These are phyloP conservation scores for Apiospora pterosperma DNA, from an alignment of 2,329 filamentous ascomycete species.

Conservation along the genomic window DNA sequence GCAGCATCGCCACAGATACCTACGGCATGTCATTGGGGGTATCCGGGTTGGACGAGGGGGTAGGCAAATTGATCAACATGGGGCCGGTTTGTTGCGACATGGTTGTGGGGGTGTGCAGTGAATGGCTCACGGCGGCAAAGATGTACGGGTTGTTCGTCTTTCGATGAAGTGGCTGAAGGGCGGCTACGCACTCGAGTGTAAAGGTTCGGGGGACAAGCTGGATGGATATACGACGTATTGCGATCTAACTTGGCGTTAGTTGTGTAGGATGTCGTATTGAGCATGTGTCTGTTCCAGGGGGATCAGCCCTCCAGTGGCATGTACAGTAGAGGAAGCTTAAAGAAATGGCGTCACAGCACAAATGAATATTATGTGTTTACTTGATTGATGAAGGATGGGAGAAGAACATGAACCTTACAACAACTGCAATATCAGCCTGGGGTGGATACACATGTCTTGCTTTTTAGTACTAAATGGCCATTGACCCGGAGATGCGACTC, in stretches of 20 bases:
- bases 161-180: not conserved
- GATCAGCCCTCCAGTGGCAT: not conserved
- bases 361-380: not conserved
- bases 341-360: not conserved
- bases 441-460: too few relatives aligned
- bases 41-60: conserved; percentile 75
- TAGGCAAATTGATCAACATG: conserved; percentile 80
- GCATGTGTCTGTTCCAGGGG: not conserved
- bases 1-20: conserved; percentile 31
- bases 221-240: not conserved
- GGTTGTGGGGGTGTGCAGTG: conserved; percentile 9
- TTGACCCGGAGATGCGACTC: not conserved
- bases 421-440: too few relatives aligned
- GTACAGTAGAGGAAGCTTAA: not conserved
- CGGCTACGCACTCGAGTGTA: not conserved
- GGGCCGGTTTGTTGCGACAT: conserved; percentile 42
- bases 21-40: conserved; percentile 91
- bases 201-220: not conserved
- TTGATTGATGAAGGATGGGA: not conserved
- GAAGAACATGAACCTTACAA: too few relatives aligned
- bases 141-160: not conserved
- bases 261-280: not conserved
- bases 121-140: not conserved
- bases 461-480: not conserved
- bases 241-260: not conserved